Evolutionary conservation across 2,329 filamentous ascomycete genomes (phyloP).

Genomic region (Sporothrix luriei): DNA sequence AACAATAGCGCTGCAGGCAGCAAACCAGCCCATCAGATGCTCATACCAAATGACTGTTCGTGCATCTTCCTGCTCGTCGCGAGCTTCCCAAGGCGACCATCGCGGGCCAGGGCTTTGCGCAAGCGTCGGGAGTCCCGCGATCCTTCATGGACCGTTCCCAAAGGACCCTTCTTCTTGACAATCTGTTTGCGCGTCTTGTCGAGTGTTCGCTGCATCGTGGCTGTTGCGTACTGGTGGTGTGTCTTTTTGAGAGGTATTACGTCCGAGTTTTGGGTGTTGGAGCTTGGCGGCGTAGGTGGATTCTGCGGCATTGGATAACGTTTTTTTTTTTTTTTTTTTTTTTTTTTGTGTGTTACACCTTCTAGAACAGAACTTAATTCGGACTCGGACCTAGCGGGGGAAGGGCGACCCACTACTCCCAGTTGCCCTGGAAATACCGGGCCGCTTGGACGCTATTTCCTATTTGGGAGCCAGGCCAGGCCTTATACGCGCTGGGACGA

Average conservation of each 20-base stretch:
- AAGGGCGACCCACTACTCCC: slow-evolving; percentile 23
- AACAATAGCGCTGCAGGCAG: slow-evolving; percentile 48
- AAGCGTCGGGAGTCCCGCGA: slow-evolving; percentile 83
- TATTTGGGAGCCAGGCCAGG: slow-evolving; percentile 8
- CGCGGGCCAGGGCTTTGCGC: slow-evolving; percentile 75
- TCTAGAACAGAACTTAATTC: slow-evolving; percentile 24
- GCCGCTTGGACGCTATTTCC: slow-evolving; percentile 29
- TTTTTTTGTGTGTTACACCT: slow-evolving; percentile 26
- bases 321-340: neutral
- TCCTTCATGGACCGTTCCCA: slow-evolving; percentile 79
- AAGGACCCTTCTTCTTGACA: slow-evolving; percentile 73
- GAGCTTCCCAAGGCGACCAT: slow-evolving; percentile 77
- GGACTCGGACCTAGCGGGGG: slow-evolving; percentile 27
- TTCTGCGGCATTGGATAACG: neutral
- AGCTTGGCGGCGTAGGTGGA: neutral
- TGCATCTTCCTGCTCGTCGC: slow-evolving; percentile 69
- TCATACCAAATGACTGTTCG: slow-evolving; percentile 60
- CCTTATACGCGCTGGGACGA: slow-evolving; percentile 33
- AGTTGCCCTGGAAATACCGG: slow-evolving; percentile 37
- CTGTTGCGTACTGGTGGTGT: neutral
- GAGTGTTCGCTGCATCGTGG: slow-evolving; percentile 72
- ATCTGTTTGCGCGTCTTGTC: slow-evolving; percentile 88
- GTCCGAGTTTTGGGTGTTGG: neutral
- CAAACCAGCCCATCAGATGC: slow-evolving; percentile 42
- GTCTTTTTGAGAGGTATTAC: neutral